Conservation (phyloP, 192 early-diverging fungal genomes). For the Coemansia javaensis region DNA sequence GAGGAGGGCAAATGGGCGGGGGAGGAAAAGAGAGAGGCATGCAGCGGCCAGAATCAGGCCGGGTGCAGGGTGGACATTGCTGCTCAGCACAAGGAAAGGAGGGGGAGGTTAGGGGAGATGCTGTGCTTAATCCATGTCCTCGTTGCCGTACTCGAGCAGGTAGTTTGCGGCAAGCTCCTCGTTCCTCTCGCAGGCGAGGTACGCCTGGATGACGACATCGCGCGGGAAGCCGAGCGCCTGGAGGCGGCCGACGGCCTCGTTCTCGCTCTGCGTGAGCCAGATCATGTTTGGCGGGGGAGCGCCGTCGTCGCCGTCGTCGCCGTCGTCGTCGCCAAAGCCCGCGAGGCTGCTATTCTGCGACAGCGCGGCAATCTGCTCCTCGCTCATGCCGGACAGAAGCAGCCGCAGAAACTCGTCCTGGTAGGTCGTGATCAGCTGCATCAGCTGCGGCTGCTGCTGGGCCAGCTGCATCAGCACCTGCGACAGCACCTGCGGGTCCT, state of each 20-base stretch:
- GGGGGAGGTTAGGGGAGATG: no score
- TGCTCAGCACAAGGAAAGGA: no score
- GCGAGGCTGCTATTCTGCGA: constrained; percentile 11
- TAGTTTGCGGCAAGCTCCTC: constrained; percentile 97
- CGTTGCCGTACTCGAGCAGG: constrained; percentile 75
- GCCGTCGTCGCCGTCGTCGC: constrained; percentile 38
- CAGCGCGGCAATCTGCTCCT: constrained; percentile 26
- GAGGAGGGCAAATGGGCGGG: no score
- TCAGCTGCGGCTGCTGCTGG: constrained; percentile 76
- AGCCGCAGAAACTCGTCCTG: constrained; percentile 75
- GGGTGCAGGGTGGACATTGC: no score
- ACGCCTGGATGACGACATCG: constrained; percentile 82
- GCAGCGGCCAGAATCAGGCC: no score
- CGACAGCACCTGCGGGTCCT: constrained; percentile 80
- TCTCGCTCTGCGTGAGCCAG: constrained; percentile 81
- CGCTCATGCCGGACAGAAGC: constrained; percentile 50
- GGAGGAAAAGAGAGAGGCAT: constrained; percentile 2
- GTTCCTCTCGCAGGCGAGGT: constrained; percentile 95
- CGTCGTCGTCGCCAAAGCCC: constrained; percentile 27
- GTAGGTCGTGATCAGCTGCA: constrained; percentile 72
- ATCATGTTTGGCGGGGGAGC: constrained; percentile 72
- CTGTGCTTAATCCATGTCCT: constrained; percentile 37
- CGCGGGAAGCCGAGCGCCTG: constrained; percentile 83
- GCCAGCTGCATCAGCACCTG: constrained; percentile 81
- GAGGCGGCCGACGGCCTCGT: constrained; percentile 79